Conservation (phyloP, 306 rosid genomes). For the Clitoria ternatea region DNA sequence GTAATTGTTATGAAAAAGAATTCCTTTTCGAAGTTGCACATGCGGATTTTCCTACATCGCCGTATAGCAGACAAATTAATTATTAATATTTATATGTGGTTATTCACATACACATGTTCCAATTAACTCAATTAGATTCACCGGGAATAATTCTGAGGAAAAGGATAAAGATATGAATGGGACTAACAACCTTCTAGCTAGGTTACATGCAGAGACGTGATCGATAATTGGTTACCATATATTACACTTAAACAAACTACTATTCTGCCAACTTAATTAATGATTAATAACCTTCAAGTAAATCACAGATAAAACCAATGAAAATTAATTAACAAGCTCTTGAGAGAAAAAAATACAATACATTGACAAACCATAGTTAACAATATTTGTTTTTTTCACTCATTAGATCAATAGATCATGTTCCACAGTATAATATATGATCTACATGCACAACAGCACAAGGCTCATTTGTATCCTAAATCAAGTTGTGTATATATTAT, state of each 20-base stretch:
- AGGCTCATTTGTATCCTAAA: conserved; percentile 35
- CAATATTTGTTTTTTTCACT: neutral
- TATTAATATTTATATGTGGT: conserved; percentile 11
- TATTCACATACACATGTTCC: neutral
- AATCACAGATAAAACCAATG: conserved; percentile 14
- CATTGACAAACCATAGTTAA: conserved; percentile 22
- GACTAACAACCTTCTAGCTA: conserved; percentile 42
- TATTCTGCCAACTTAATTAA: neutral
- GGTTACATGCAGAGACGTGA: conserved; percentile 36
- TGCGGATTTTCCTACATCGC: neutral
- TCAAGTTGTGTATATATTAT: conserved; percentile 21
- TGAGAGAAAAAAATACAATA: neutral
- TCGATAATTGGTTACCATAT: conserved; percentile 2
- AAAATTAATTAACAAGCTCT: conserved; percentile 10
- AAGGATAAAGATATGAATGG: conserved; percentile 34
- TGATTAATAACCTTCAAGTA: neutral
- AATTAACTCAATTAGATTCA: conserved; percentile 23
- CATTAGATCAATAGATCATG: conserved; percentile 26
- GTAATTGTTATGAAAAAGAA: no score
- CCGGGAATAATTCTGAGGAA: conserved; percentile 14
- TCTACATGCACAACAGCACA: no score
- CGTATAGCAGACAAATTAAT: conserved; percentile 31
- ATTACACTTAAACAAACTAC: conserved; percentile 18
- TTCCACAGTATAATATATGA: conserved; percentile 33
- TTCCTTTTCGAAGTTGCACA: no score